Evolutionary conservation across 2,329 filamentous ascomycete genomes (phyloP).

Genomic region (Sarocladium brachiariae): DNA sequence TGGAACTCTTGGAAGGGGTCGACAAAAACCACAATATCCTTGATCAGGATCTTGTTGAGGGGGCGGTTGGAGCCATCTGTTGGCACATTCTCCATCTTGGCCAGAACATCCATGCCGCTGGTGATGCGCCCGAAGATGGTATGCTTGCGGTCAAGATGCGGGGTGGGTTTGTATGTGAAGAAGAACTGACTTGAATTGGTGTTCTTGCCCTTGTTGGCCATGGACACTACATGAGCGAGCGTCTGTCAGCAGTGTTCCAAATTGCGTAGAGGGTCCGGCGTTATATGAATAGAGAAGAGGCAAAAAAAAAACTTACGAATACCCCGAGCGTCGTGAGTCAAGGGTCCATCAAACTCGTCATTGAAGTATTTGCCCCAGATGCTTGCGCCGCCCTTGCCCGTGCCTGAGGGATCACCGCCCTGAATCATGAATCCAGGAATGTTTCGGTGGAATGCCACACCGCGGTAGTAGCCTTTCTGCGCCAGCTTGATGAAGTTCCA

Average conservation of each 20-base stretch:
- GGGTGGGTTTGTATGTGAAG: conserved; percentile 77
- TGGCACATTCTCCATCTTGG: conserved; percentile 68
- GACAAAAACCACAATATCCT: conserved; percentile 77
- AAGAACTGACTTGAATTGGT: conserved; percentile 96
- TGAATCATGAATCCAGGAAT: conserved; percentile 98
- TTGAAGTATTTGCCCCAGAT: conserved; percentile 93
- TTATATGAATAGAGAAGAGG: background rate
- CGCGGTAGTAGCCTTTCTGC: conserved; percentile 83
- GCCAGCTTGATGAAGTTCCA: conserved; percentile 93
- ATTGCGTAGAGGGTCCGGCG: background rate
- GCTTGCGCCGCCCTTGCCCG: conserved; percentile 80
- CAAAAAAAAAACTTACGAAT: conserved; percentile 32
- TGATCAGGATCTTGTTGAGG: conserved; percentile 69
- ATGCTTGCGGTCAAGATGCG: conserved; percentile 89
- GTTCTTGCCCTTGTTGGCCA: conserved; percentile 99
- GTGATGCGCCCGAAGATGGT: conserved; percentile 91
- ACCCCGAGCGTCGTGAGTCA: conserved; percentile 76
- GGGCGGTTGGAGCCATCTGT: conserved; percentile 73
- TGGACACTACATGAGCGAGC: conserved; percentile 44
- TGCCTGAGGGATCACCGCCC: conserved; percentile 88
- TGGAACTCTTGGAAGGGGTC: conserved; percentile 95
- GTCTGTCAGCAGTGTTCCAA: background rate
- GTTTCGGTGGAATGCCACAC: conserved; percentile 82
- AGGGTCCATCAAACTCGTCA: conserved; percentile 86
- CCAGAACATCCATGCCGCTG: conserved; percentile 64